Evolutionary conservation across 495 filamentous ascomycete species (phyloP), one percentile per base, ranked within the genome.

Genomic region (Talaromyces ruber): DNA sequence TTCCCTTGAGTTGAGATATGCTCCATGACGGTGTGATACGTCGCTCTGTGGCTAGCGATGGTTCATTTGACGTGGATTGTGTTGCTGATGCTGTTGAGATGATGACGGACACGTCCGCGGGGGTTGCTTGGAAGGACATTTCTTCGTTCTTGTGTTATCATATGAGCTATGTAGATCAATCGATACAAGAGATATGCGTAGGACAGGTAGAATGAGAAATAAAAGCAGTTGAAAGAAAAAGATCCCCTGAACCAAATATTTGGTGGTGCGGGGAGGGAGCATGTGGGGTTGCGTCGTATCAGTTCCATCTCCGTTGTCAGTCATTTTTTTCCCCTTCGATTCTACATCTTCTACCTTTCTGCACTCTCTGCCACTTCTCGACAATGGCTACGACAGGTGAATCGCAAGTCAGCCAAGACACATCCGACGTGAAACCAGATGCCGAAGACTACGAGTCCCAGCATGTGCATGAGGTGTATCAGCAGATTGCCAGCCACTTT

Each of bases 21-120:
- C 87, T 89, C 94, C 95, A 98, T 67, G 93, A 89, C 3, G 93
- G 93, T 8, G 89, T 92, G 71, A 98, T 84, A 65, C 94, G 88
- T 56, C 93, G 88, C 70, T 98, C 94, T 34, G 90, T 90, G 29
- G 78, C 66, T 30, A 91, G 83, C 71, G 86, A 87, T 29, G 91
- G 86, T 55, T 90, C 91, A 58, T 79, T 82, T 70, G 92, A 82
- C 61, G 84, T 81, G 63, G 96, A 82, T 60, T 88, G 83, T 55
- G 78, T 74, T 21, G 85, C 76, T 69, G 88, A 86, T 45, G 91
- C 83, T 52, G 91, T 92, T 60, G 84, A 87, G 72, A 98, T 88
- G 63, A 87, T 82, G 67, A 98, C 84, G 63, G 92, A 88, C 32
- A 98, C 82, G 74, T 98, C 94, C 50, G 84, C 78, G 67, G 91